phyloP scores from a whole-genome alignment of 2,329 filamentous ascomycete species.

The Sclerotinia sclerotiorum region DNA sequence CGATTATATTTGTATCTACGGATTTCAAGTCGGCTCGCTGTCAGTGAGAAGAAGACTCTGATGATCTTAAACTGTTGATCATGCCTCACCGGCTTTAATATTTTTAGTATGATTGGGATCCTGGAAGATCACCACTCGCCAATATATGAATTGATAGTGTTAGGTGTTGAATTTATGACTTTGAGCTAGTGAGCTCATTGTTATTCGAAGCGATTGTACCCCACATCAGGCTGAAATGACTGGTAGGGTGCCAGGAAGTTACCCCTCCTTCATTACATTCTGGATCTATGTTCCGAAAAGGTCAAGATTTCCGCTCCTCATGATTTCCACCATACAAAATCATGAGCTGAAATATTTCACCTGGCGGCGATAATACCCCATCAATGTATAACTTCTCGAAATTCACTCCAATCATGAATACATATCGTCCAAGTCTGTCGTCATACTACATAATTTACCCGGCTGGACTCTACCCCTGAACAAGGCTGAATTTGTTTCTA shows the following conservation, averaged over 20 bases:
- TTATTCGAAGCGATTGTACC: background rate
- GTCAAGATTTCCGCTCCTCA: background rate
- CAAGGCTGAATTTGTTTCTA: background rate
- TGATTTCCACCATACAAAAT: background rate
- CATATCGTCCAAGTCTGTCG: background rate
- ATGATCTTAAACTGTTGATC: too few relatives aligned
- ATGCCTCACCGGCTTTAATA: too few relatives aligned
- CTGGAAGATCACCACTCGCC: too few relatives aligned
- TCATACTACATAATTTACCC: background rate
- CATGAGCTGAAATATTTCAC: background rate
- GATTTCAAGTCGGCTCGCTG: too few relatives aligned
- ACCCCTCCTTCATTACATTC: too few relatives aligned
- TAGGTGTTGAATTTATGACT: background rate
- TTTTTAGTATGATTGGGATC: too few relatives aligned
- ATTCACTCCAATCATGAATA: background rate
- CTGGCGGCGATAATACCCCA: background rate
- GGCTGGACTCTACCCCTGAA: background rate
- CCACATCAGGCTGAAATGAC: background rate
- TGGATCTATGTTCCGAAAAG: background rate
- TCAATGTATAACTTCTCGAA: background rate
- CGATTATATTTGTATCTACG: background rate
- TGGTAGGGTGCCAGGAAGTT: background rate
- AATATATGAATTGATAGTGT: background rate
- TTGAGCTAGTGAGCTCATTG: background rate
- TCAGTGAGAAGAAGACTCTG: too few relatives aligned